phyloP scores from a whole-genome alignment of 1,284 basidiomycete genomes.

The Cryptococcus wingfieldii region DNA sequence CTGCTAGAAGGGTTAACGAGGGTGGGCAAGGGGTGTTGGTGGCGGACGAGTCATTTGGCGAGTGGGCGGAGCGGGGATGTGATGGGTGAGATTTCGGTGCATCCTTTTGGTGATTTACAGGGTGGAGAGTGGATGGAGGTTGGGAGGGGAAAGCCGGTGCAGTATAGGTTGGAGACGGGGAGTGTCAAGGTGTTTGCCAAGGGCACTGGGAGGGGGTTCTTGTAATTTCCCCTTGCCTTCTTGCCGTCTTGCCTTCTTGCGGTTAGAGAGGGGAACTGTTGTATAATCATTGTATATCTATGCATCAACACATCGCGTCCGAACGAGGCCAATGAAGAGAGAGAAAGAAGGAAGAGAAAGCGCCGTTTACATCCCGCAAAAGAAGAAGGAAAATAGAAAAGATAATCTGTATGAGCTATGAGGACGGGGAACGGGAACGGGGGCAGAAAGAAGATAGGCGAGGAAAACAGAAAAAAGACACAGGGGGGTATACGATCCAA shows the following conservation, averaged over 20 bases:
- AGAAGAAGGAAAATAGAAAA: background rate
- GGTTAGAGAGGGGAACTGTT: no score
- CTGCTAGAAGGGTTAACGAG: slow-evolving; percentile 31
- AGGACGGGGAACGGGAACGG: background rate
- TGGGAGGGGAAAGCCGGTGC: slow-evolving; percentile 32
- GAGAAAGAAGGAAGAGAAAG: background rate
- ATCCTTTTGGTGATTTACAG: slow-evolving; percentile 13
- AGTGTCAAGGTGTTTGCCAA: slow-evolving; percentile 47
- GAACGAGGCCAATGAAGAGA: background rate
- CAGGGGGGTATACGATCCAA: no score
- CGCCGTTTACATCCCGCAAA: background rate
- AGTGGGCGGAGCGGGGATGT: slow-evolving; percentile 45
- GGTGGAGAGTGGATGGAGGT: slow-evolving; percentile 8
- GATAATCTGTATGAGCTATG: background rate
- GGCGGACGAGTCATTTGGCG: slow-evolving; percentile 39
- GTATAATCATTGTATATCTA: no score
- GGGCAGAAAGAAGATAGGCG: no score
- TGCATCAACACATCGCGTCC: no score
- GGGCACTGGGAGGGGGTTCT: slow-evolving; percentile 47
- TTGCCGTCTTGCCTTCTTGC: background rate
- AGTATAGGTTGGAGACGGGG: slow-evolving; percentile 43
- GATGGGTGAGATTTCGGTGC: slow-evolving; percentile 42
- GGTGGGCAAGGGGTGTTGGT: slow-evolving; percentile 31
- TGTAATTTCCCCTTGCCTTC: slow-evolving; percentile 20
- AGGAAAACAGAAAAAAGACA: no score